These are phyloP conservation scores for Sporobolomyces roseus DNA, from an alignment of 768 basidiomycete species.

Conservation along the genomic window DNA sequence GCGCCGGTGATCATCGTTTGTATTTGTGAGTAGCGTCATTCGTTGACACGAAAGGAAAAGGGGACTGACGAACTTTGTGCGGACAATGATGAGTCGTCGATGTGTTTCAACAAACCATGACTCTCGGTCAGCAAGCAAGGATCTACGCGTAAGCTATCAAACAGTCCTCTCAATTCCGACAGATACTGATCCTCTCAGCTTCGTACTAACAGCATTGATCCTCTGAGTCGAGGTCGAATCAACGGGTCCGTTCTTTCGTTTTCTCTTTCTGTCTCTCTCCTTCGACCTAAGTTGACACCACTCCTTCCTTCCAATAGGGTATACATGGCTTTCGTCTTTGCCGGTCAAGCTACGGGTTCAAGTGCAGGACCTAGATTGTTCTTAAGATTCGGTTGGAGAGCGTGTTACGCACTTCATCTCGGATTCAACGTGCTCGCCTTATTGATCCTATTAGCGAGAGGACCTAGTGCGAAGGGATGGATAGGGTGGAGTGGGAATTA, in stretches of 20 bases:
- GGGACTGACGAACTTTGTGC: no score
- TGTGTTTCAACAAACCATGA: conserved; percentile 16
- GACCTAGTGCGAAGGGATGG: conserved; percentile 16
- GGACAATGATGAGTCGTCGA: conserved; percentile 17
- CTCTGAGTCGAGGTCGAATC: conserved; percentile 61
- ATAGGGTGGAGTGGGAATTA: conserved; percentile 27
- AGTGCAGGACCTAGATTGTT: conserved; percentile 18
- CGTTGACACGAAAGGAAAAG: no score
- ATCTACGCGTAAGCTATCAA: conserved; percentile 10
- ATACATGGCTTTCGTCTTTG: conserved; percentile 52
- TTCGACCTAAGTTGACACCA: no score
- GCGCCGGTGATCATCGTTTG: conserved; percentile 66
- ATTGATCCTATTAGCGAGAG: conserved; percentile 5
- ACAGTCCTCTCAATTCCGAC: background rate
- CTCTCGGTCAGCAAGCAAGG: conserved; percentile 39
- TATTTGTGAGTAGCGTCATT: conserved; percentile 53
- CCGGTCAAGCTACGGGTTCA: conserved; percentile 19
- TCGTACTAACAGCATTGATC: conserved; percentile 47
- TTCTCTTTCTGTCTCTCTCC: no score
- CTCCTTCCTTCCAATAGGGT: no score
- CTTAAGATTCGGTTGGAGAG: conserved; percentile 17
- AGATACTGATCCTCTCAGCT: background rate
- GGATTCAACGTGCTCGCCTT: background rate
- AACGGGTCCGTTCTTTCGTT: no score
- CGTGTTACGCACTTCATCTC: conserved; percentile 2